Conservation (phyloP, 2,329 filamentous ascomycete species). For the Exophiala bonariae region DNA sequence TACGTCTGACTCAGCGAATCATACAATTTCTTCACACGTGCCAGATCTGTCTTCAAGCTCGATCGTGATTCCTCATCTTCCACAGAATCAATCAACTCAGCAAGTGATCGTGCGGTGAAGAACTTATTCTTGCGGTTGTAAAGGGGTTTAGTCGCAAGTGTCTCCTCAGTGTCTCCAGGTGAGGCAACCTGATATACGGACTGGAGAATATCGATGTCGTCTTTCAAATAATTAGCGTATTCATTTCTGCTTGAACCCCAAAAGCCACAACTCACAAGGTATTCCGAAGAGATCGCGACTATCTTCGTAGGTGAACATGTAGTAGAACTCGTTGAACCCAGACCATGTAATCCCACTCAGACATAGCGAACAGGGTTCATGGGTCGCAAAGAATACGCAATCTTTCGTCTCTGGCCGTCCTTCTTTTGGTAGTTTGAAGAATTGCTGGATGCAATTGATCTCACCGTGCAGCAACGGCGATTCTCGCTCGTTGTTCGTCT, state of each 20-base stretch:
- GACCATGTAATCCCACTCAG: conserved; percentile 60
- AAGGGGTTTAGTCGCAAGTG: conserved; percentile 42
- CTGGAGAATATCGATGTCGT: conserved; percentile 58
- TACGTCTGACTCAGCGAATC: conserved; percentile 49
- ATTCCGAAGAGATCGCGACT: conserved; percentile 57
- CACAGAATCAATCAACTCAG: conserved; percentile 32
- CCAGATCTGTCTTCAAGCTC: conserved; percentile 43
- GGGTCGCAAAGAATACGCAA: conserved; percentile 60
- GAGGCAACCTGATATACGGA: conserved; percentile 55
- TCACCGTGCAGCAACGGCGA: conserved; percentile 61
- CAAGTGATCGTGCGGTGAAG: conserved; percentile 37
- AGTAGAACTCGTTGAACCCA: conserved; percentile 58
- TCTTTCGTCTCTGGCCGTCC: conserved; percentile 45
- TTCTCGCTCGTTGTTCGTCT: conserved; percentile 57
- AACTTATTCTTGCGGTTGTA: conserved; percentile 61
- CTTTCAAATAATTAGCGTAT: conserved; percentile 4
- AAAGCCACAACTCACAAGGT: conserved; percentile 39
- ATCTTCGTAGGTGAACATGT: conserved; percentile 61
- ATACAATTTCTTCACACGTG: conserved; percentile 52
- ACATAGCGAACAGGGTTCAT: conserved; percentile 61
- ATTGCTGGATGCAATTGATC: conserved; percentile 61
- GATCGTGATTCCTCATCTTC: conserved; percentile 35
- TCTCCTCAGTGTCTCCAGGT: conserved; percentile 33
- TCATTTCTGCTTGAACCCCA: background rate
- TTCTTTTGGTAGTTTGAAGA: conserved; percentile 47